phyloP scores from a whole-genome alignment of 495 filamentous ascomycete genomes.

The Hamigera avellanea region DNA sequence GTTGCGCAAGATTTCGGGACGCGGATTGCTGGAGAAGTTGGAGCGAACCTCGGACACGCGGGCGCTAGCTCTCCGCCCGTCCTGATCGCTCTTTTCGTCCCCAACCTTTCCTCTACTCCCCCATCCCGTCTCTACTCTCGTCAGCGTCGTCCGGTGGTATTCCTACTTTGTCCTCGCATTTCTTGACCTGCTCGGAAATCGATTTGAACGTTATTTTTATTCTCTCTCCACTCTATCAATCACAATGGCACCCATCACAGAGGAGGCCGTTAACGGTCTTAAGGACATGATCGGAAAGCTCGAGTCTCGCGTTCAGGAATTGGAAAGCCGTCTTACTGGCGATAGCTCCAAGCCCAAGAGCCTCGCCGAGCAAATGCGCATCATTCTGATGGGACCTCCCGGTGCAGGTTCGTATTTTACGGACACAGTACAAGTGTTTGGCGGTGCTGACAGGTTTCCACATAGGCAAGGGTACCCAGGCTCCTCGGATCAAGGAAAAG shows the following conservation, averaged over 20 bases:
- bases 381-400: constrained; percentile 96
- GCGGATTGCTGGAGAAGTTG: background rate
- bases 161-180: too few species aligned
- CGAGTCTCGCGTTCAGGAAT: constrained; percentile 66
- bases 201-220: background rate
- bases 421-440: constrained; percentile 1
- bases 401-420: constrained; percentile 65
- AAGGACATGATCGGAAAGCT: constrained; percentile 71
- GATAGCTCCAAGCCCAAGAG: constrained; percentile 37
- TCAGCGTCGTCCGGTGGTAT: constrained; percentile 3
- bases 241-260: constrained; percentile 76
- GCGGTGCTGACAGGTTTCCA: constrained; percentile 13
- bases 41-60: constrained; percentile 14
- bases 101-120: constrained; percentile 19
- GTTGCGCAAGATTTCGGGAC: too few species aligned
- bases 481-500: constrained; percentile 94
- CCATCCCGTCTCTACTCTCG: constrained; percentile 14
- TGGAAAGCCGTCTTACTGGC: constrained; percentile 54
- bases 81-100: constrained; percentile 14
- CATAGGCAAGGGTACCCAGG: constrained; percentile 96
- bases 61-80: constrained; percentile 16
- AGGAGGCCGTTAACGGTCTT: constrained; percentile 61
- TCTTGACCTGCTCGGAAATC: background rate
- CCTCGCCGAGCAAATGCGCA: constrained; percentile 56
- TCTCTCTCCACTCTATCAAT: constrained; percentile 12